Evolutionary conservation across 352 stramenopile species (phyloP).

Genomic region (Globisporangium emineosum): DNA sequence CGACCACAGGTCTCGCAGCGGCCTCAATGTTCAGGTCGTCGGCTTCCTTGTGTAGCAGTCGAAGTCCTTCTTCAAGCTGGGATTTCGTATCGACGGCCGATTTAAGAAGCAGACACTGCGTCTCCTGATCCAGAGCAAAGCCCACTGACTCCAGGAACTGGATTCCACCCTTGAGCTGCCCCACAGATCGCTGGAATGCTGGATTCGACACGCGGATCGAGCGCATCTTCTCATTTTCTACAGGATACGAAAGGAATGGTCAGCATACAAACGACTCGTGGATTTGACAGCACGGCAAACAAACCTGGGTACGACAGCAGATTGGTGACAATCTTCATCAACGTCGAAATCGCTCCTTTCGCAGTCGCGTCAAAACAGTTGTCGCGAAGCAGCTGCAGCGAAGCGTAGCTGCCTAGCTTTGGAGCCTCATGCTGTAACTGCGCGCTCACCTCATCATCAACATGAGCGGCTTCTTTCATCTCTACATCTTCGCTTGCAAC

Average conservation of each 20-base stretch:
- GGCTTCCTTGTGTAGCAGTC: constrained; percentile 67
- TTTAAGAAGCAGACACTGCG: constrained; percentile 42
- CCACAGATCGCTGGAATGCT: constrained; percentile 69
- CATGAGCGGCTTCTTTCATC: constrained; percentile 38
- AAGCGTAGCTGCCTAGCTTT: constrained; percentile 48
- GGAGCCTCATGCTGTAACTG: not conserved
- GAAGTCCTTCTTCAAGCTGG: constrained; percentile 46
- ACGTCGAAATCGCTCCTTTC: constrained; percentile 46
- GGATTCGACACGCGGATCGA: constrained; percentile 79
- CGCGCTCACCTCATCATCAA: constrained; percentile 1
- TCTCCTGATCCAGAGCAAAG: constrained; percentile 52
- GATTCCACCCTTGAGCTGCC: constrained; percentile 58
- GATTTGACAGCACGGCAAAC: constrained; percentile 1
- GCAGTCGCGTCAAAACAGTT: constrained; percentile 77
- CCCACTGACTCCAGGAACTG: constrained; percentile 70
- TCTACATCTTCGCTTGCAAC: constrained; percentile 35
- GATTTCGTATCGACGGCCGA: constrained; percentile 22
- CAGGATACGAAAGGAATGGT: not conserved
- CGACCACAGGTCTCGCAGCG: constrained; percentile 43
- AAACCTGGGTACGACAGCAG: constrained; percentile 76
- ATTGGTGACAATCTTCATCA: constrained; percentile 88
- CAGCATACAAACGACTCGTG: not conserved
- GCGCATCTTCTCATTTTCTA: constrained; percentile 81
- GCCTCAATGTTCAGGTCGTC: constrained; percentile 67
- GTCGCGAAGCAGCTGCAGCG: constrained; percentile 69